A percentile compares a stretch with the other conserved stretches of the same genome.
These are phyloP conservation scores for Candida oleophila DNA, from an alignment of 805 yeast species.

Conservation along the genomic window DNA sequence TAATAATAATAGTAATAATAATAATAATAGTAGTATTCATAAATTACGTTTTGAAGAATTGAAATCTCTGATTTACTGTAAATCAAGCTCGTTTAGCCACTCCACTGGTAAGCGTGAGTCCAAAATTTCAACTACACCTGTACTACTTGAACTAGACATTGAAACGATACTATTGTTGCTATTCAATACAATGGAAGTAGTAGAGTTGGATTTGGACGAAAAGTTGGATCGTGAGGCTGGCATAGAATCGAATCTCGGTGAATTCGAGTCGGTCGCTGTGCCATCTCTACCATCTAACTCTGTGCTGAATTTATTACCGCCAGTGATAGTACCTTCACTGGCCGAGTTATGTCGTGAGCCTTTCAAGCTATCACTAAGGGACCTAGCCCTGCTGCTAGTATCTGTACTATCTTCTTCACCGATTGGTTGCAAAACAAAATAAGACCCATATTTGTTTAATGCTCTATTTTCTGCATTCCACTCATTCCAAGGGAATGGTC, in stretches of 20 bases:
- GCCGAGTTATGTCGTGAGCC: background rate
- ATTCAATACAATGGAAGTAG: background rate
- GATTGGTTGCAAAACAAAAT: conserved; percentile 1
- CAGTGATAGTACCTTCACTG: background rate
- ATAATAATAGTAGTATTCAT: too few relatives aligned
- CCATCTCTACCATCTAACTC: background rate
- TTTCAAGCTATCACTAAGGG: background rate
- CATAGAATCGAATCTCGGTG: background rate
- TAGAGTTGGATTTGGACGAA: conserved; percentile 1
- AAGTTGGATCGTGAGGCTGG: background rate
- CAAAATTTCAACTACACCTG: background rate
- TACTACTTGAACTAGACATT: background rate
- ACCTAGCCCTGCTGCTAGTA: background rate
- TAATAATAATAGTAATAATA: too few relatives aligned
- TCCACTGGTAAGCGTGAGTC: background rate
- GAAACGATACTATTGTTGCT: background rate
- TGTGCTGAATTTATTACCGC: background rate
- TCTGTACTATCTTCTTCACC: background rate
- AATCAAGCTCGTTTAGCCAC: background rate
- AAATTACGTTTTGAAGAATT: too few relatives aligned
- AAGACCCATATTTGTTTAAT: background rate
- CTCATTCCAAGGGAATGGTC: conserved; percentile 3
- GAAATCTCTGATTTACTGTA: background rate
- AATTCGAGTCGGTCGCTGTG: background rate
- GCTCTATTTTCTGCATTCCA: conserved; percentile 2